phyloP scores from a whole-genome alignment of 1,284 basidiomycete genomes.

The Somion occarium region DNA sequence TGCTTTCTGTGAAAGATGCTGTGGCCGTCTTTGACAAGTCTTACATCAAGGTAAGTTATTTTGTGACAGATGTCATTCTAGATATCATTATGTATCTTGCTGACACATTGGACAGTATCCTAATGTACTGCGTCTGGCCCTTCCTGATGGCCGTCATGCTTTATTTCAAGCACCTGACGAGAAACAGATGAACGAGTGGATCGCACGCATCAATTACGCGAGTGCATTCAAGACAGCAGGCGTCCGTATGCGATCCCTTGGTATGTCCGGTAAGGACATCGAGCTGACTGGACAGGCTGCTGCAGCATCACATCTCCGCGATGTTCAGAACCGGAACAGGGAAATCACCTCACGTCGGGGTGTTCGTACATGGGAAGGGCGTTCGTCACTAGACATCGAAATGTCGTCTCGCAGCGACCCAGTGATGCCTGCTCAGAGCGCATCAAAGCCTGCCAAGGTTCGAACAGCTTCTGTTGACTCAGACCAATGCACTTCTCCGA shows the following conservation, averaged over 20 bases:
- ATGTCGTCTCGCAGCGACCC: slow-evolving; percentile 5
- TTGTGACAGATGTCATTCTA: background rate
- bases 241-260: slow-evolving; percentile 76
- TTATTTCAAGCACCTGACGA: slow-evolving; percentile 76
- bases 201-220: slow-evolving; percentile 91
- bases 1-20: slow-evolving; percentile 74
- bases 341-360: slow-evolving; percentile 27
- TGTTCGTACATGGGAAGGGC: slow-evolving; percentile 41
- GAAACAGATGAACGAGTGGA: slow-evolving; percentile 87
- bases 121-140: slow-evolving; percentile 76
- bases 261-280: slow-evolving; percentile 66
- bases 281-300: slow-evolving; percentile 79
- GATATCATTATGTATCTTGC: background rate
- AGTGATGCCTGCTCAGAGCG: slow-evolving; percentile 9
- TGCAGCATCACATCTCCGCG: slow-evolving; percentile 74
- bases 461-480: slow-evolving; percentile 22
- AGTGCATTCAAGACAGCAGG: slow-evolving; percentile 86
- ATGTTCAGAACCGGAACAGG: slow-evolving; percentile 40
- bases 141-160: slow-evolving; percentile 75
- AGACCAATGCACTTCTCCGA: slow-evolving; percentile 21
- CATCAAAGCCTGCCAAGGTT: background rate
- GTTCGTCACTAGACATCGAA: slow-evolving; percentile 20
- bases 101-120: slow-evolving; percentile 10
- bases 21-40: slow-evolving; percentile 78
- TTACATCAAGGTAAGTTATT: slow-evolving; percentile 60